Conservation (phyloP, 441 rosid species). For the Omphalea diandra region DNA sequence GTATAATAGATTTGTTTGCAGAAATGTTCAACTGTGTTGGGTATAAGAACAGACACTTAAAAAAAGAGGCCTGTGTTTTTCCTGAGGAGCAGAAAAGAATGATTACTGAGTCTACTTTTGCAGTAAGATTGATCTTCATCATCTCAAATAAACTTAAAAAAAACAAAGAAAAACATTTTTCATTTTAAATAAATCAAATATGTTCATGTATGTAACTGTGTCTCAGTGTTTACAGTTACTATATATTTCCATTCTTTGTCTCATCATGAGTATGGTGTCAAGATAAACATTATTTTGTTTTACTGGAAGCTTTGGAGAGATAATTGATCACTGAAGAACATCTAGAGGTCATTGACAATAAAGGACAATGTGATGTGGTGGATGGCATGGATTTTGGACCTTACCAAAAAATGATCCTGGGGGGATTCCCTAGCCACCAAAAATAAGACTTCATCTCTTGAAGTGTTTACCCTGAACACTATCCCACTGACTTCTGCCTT, state of each 20-base stretch:
- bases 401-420: background rate
- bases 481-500: background rate
- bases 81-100: background rate
- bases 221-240: background rate
- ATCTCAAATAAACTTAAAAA: background rate
- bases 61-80: background rate
- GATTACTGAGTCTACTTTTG: background rate
- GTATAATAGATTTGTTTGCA: background rate
- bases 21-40: background rate
- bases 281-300: background rate
- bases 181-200: conserved; percentile 3
- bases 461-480: background rate
- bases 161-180: background rate
- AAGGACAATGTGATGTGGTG: background rate
- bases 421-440: background rate
- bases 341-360: background rate
- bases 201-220: background rate
- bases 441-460: background rate
- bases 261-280: background rate
- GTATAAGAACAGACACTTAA: background rate
- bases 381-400: background rate
- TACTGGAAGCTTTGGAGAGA: background rate
- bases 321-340: conserved; percentile 2
- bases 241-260: background rate
- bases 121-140: background rate